Evolutionary conservation across 495 filamentous ascomycete species (phyloP), one percentile per base, ranked within the genome.

Genomic region (Evansstolkia leycettana): DNA sequence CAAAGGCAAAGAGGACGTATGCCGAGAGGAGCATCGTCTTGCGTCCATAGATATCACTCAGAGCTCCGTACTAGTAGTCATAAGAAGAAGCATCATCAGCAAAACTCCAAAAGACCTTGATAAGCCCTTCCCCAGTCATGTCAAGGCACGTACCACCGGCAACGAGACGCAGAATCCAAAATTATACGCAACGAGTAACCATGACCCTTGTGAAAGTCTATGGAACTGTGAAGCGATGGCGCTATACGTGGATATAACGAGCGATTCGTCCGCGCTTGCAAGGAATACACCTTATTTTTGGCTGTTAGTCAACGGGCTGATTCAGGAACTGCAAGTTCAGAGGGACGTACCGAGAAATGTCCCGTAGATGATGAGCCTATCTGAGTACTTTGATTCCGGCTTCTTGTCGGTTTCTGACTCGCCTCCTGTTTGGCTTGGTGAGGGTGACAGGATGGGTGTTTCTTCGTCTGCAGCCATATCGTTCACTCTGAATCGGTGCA

Each of bases 231-330:
- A 63, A 0, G 56, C 54, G 28, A 63, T 54, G 3, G 48, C 28
- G 25, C 39, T 42, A 31, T 55, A 58, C 0, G 53, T 60, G 0
- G 58, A 54, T n/a, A 46, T 37, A 7, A 63, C 48, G 10, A 63
- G 28, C 1, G 50, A 52, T 9, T 48, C 48, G 36, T 63, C 58
- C 3, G 47, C 52, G 28, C 32, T 49, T 2, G 52, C 54, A 2
- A 63, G 41, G 28, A 63, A 48, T n/a, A 55, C 46, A 3, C 54
- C 58, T 62, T n/a, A n/a, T n/a, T n/a, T n/a, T 17, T 11, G 7
- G 20, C 23, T 27, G 14, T 12, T 5, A 17, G n/a, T 27, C 2
- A n/a, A 17, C 12, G 15, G 13, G 5, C 16, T 26, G 7, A 26
- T n/a, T n/a, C n/a, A n/a, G n/a, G n/a, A n/a, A n/a, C n/a, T n/a